A percentile compares a stretch with the other conserved stretches of the same genome.
Evolutionary conservation across 495 filamentous ascomycete genomes (phyloP).

Genomic region (Xylaria venustula): DNA sequence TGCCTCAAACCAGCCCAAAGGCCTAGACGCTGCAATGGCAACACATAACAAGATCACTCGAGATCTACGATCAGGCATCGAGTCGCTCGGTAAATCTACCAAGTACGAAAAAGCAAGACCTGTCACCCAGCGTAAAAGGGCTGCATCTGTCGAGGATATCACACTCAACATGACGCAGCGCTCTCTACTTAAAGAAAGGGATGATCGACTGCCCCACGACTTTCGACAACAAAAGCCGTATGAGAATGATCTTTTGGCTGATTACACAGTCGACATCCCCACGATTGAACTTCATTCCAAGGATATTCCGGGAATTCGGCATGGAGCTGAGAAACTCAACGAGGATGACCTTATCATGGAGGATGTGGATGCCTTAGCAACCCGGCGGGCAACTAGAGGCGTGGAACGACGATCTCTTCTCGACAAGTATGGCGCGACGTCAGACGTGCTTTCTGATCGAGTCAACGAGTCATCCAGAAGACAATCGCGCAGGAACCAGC

Average conservation of each 20-base stretch:
- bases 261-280: slow-evolving; percentile 22
- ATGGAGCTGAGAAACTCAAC: slow-evolving; percentile 24
- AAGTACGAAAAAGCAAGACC: slow-evolving; percentile 16
- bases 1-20: slow-evolving; percentile 16
- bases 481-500: not conserved
- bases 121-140: slow-evolving; percentile 13
- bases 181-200: slow-evolving; percentile 15
- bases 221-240: not conserved
- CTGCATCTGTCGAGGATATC: slow-evolving; percentile 23
- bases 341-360: slow-evolving; percentile 15
- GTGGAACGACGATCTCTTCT: not conserved
- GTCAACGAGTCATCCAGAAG: slow-evolving; percentile 18
- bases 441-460: slow-evolving; percentile 18
- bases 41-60: slow-evolving; percentile 15
- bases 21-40: slow-evolving; percentile 15
- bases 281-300: slow-evolving; percentile 17
- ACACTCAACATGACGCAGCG: slow-evolving; percentile 23
- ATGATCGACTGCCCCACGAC: not conserved
- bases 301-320: slow-evolving; percentile 10
- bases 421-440: slow-evolving; percentile 16
- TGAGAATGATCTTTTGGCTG: slow-evolving; percentile 4
- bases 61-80: slow-evolving; percentile 23
- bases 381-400: slow-evolving; percentile 3
- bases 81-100: slow-evolving; percentile 24
- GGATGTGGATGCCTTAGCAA: slow-evolving; percentile 1